Evolutionary conservation across 2,329 filamentous ascomycete species (phyloP).

Genomic region (Trematosphaeria pertusa): DNA sequence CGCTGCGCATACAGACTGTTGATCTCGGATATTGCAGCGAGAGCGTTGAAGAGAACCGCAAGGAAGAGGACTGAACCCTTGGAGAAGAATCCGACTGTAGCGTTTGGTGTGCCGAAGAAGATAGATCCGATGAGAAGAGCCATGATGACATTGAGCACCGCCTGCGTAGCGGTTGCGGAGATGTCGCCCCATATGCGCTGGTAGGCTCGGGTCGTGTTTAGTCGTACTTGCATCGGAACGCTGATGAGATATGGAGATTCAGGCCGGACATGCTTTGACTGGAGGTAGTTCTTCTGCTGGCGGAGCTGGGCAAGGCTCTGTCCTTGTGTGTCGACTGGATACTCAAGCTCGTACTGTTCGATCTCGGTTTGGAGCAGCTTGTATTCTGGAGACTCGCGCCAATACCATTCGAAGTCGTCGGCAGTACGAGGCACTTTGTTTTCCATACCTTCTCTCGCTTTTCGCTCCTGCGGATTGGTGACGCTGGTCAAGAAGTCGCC

Average conservation of each 20-base stretch:
- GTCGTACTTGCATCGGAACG: slow-evolving; percentile 53
- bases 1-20: slow-evolving; percentile 75
- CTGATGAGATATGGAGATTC: slow-evolving; percentile 66
- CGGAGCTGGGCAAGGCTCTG: slow-evolving; percentile 37
- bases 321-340: slow-evolving; percentile 52
- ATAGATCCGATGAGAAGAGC: slow-evolving; percentile 68
- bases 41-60: slow-evolving; percentile 65
- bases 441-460: slow-evolving; percentile 51
- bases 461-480: slow-evolving; percentile 58
- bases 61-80: slow-evolving; percentile 67
- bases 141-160: slow-evolving; percentile 60
- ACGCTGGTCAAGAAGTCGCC: slow-evolving; percentile 80
- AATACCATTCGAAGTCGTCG: slow-evolving; percentile 57
- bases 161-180: slow-evolving; percentile 40
- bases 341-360: slow-evolving; percentile 56
- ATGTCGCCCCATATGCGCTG: slow-evolving; percentile 45
- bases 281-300: slow-evolving; percentile 58
- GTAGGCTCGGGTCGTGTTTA: slow-evolving; percentile 40
- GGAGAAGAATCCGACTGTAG: slow-evolving; percentile 60
- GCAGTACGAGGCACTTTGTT: slow-evolving; percentile 55
- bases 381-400: slow-evolving; percentile 60
- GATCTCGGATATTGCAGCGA: slow-evolving; percentile 63
- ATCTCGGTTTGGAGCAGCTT: slow-evolving; percentile 57
- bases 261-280: slow-evolving; percentile 61
- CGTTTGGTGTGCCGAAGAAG: slow-evolving; percentile 61